Conservation (phyloP, 208 protist species). For the Leishmania mexicana region DNA sequence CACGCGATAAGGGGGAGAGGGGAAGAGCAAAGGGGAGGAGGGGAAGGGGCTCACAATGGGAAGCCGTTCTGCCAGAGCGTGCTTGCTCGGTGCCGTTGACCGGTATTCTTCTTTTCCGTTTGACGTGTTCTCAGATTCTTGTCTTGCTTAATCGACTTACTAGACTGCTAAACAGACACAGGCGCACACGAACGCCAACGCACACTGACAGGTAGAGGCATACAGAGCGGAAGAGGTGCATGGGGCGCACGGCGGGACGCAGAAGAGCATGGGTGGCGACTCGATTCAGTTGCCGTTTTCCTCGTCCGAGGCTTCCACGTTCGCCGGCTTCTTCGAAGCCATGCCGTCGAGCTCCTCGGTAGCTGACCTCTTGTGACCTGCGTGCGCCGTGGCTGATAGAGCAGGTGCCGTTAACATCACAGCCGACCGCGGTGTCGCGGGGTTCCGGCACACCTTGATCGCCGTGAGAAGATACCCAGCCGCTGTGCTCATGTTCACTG, state of each 20-base stretch:
- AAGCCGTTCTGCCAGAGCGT: neutral
- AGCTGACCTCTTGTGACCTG: constrained; percentile 5
- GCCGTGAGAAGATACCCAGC: constrained; percentile 92
- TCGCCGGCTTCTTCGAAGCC: neutral
- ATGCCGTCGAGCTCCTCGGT: neutral
- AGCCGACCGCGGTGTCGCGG: constrained; percentile 14
- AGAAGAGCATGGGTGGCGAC: no score
- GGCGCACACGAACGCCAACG: neutral
- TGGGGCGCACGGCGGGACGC: neutral
- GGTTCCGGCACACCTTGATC: constrained; percentile 68
- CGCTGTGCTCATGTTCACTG: constrained; percentile 92
- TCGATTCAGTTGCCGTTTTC: neutral
- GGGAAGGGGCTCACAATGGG: neutral
- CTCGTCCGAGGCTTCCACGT: neutral
- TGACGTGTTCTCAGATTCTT: neutral
- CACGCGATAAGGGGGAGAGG: neutral
- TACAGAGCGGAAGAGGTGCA: neutral
- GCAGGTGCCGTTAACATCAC: neutral
- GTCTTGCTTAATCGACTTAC: neutral
- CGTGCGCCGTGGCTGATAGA: neutral
- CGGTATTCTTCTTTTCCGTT: neutral
- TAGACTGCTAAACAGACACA: neutral
- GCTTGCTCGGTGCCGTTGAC: neutral
- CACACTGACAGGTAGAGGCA: neutral
- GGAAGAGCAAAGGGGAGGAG: neutral